A percentile compares a stretch with the other conserved stretches of the same genome.
Evolutionary conservation across 2,329 filamentous ascomycete species (phyloP).

Genomic region (Pestalotiopsis sp.): DNA sequence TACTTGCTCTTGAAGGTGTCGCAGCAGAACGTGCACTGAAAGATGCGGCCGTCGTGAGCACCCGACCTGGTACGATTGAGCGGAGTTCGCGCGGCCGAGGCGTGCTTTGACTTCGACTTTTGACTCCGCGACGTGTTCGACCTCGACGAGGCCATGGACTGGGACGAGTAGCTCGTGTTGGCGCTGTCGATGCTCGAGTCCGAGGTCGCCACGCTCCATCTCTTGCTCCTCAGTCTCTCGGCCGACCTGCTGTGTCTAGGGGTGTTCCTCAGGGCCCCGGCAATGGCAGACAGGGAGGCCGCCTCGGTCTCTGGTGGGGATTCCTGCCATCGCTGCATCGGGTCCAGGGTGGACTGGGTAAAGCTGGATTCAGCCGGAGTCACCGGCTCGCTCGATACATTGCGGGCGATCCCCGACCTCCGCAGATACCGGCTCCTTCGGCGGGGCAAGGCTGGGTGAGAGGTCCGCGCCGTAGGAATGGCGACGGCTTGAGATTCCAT

Average conservation of each 20-base stretch:
- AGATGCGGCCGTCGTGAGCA: neutral
- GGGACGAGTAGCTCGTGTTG: neutral
- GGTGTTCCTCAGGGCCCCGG: neutral
- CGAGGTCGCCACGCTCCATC: neutral
- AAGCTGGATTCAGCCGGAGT: neutral
- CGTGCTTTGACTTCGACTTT: neutral
- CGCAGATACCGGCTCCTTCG: slow-evolving; percentile 2
- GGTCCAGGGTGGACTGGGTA: neutral
- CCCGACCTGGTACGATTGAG: neutral
- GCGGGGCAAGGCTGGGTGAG: neutral
- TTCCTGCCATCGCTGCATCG: slow-evolving; percentile 2
- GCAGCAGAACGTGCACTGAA: slow-evolving; percentile 15
- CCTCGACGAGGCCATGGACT: neutral
- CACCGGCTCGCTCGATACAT: neutral
- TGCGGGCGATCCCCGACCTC: neutral
- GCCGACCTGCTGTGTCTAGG: neutral
- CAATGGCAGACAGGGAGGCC: neutral
- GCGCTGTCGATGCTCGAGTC: neutral
- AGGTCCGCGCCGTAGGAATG: neutral
- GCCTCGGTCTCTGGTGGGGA: slow-evolving; percentile 3
- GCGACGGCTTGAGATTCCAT: neutral
- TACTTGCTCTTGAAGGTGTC: slow-evolving; percentile 14
- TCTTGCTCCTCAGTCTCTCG: neutral
- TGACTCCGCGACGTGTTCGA: neutral
- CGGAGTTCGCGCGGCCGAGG: neutral